Percentiles rank a stretch among this genome's conserved stretches.
These are phyloP conservation scores for Pythium chondricola DNA, from an alignment of 352 stramenopile species.

Conservation along the genomic window DNA sequence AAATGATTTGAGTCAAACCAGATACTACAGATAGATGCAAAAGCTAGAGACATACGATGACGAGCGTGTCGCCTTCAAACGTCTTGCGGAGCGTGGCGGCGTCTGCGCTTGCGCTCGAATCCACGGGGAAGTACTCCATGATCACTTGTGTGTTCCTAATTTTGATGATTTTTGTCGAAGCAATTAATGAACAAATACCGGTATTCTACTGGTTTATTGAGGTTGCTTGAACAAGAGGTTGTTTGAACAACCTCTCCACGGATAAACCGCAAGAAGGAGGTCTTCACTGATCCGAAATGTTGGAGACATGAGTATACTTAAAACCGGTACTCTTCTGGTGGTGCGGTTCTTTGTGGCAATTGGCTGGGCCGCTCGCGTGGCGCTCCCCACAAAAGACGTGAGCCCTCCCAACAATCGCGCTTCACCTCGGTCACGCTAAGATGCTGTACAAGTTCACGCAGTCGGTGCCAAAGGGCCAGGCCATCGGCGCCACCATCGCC, in stretches of 20 bases:
- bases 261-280: no score
- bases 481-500: conserved; percentile 40
- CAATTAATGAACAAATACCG: neutral
- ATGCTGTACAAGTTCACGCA: conserved; percentile 65
- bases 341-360: conserved; percentile 48
- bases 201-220: neutral
- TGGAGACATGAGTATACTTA: neutral
- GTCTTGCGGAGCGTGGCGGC: conserved; percentile 22
- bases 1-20: neutral
- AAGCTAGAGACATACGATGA: conserved; percentile 30
- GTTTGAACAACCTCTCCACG: no score
- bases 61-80: conserved; percentile 47
- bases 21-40: neutral
- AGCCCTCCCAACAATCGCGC: conserved; percentile 2
- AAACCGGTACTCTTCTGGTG: neutral
- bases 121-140: conserved; percentile 45
- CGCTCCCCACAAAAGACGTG: conserved; percentile 19
- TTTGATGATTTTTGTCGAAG: neutral
- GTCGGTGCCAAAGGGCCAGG: conserved; percentile 60
- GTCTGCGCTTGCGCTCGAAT: conserved; percentile 16
- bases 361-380: conserved; percentile 24
- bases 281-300: no score
- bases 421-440: conserved; percentile 10
- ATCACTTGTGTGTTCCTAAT: conserved; percentile 2
- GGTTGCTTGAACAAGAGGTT: no score